Evolutionary conservation across 1,284 basidiomycete species (phyloP).

Genomic region (Pseudozyma tsukubaensis): DNA sequence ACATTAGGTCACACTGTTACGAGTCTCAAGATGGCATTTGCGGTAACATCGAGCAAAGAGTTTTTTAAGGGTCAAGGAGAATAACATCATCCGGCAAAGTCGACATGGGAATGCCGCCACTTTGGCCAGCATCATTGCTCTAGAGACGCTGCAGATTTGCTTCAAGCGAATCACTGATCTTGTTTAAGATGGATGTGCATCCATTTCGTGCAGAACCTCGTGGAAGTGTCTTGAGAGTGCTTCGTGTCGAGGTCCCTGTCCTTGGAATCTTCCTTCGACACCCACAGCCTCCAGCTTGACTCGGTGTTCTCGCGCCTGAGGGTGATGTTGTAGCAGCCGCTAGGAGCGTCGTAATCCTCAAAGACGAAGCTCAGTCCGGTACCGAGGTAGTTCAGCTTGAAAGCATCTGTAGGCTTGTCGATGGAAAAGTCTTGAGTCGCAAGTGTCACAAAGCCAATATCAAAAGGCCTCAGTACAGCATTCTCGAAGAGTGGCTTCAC

Average conservation of each 20-base stretch:
- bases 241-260: constrained; percentile 10
- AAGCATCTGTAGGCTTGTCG: not conserved
- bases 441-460: not conserved
- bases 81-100: too few species aligned
- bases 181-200: not conserved
- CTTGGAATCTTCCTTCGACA: not conserved
- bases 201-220: not conserved
- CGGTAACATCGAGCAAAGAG: too few species aligned
- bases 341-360: not conserved
- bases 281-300: constrained; percentile 7
- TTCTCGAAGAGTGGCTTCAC: not conserved
- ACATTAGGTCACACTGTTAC: too few species aligned
- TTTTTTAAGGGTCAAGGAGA: too few species aligned
- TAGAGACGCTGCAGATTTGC: not conserved
- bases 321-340: not conserved
- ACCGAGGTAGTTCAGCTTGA: not conserved
- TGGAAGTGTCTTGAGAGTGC: constrained; percentile 1
- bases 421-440: constrained; percentile 1
- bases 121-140: not conserved
- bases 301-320: not conserved
- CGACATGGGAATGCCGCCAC: too few species aligned
- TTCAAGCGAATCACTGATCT: not conserved
- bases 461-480: too few species aligned
- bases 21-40: too few species aligned
- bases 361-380: not conserved